Evolutionary conservation across 208 protist genomes (phyloP).

Genomic region (Trypanosoma mega): DNA sequence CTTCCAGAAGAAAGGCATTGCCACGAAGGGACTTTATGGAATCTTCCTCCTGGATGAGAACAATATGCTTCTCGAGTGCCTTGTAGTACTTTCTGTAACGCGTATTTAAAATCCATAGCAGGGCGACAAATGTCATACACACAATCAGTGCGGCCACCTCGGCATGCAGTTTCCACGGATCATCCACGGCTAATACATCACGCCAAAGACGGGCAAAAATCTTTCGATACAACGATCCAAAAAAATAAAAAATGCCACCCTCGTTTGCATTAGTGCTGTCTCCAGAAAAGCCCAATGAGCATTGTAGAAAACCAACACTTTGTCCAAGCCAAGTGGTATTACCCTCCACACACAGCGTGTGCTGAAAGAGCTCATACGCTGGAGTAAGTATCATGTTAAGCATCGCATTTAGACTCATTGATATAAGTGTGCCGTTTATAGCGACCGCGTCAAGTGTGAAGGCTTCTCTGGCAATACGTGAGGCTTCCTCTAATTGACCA

Average conservation of each 20-base stretch:
- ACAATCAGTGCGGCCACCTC: conserved; percentile 16
- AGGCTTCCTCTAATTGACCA: conserved; percentile 19
- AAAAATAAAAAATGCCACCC: background rate
- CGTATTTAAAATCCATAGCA: conserved; percentile 12
- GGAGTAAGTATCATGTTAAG: conserved; percentile 4
- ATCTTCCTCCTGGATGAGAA: no score
- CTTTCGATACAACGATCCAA: background rate
- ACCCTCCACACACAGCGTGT: background rate
- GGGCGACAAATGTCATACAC: conserved; percentile 13
- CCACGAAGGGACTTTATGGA: no score
- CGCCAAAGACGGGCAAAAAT: background rate
- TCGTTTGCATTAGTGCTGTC: background rate
- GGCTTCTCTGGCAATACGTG: background rate
- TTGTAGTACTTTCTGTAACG: conserved; percentile 24
- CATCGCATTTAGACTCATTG: conserved; percentile 3
- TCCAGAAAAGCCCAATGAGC: background rate
- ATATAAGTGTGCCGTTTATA: conserved; percentile 23
- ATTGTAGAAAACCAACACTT: background rate
- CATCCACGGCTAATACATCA: background rate
- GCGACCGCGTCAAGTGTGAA: conserved; percentile 8
- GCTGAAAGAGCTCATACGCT: conserved; percentile 7
- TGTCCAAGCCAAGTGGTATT: background rate
- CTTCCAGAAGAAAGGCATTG: no score
- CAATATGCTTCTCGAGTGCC: background rate
- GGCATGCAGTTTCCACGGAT: background rate